phyloP scores from a whole-genome alignment of 768 basidiomycete genomes.

The Lactarius sp. region DNA sequence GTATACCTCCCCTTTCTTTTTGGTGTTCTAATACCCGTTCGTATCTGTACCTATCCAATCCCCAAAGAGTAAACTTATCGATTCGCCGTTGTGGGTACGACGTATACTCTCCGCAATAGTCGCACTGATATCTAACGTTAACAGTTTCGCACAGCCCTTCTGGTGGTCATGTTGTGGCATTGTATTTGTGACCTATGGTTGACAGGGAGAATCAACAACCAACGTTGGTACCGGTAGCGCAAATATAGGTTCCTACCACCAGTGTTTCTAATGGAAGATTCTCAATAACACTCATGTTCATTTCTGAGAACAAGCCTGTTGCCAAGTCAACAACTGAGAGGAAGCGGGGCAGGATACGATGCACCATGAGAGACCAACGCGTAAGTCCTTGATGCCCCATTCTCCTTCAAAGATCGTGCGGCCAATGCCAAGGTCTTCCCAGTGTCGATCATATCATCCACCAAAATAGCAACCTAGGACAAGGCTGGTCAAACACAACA shows the following conservation, averaged over 20 bases:
- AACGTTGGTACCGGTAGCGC: not conserved
- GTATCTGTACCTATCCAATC: conserved; percentile 57
- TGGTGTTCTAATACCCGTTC: conserved; percentile 12
- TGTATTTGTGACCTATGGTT: conserved; percentile 82
- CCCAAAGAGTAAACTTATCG: conserved; percentile 82
- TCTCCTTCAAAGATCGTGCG: conserved; percentile 78
- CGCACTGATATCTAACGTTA: conserved; percentile 85
- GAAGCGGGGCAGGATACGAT: conserved; percentile 24
- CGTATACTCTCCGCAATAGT: conserved; percentile 96
- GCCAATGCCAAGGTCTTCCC: conserved; percentile 87
- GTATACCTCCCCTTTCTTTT: not conserved
- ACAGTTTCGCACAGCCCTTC: conserved; percentile 63
- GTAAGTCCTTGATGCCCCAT: conserved; percentile 82
- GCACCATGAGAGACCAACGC: conserved; percentile 90
- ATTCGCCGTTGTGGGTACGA: conserved; percentile 90
- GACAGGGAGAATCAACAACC: not conserved
- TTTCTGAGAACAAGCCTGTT: conserved; percentile 77
- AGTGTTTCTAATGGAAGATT: conserved; percentile 76
- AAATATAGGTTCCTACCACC: conserved; percentile 54
- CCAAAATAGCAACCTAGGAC: conserved; percentile 78
- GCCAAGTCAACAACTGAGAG: not conserved
- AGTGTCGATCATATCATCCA: conserved; percentile 99
- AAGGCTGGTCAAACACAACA: conserved; percentile 18
- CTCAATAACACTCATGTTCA: conserved; percentile 61
- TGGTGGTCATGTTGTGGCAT: conserved; percentile 78